These are phyloP conservation scores for Coemansia furcata DNA, from an alignment of 192 early-diverging fungal genomes.

Conservation along the genomic window DNA sequence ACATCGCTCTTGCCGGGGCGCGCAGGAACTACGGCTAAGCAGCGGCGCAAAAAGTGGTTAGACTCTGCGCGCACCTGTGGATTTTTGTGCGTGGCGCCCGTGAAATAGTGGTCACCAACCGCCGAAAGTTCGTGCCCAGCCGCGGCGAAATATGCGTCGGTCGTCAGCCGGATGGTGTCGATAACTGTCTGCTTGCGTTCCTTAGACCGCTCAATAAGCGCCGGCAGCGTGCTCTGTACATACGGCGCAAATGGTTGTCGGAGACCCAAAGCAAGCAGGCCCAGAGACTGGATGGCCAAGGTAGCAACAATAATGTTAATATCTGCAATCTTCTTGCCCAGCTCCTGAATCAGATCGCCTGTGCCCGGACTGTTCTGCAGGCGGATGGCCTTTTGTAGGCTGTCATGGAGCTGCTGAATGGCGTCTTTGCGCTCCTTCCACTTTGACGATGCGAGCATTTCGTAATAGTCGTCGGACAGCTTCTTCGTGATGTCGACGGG, in stretches of 20 bases:
- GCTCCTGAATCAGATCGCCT: conserved; percentile 74
- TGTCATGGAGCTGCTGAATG: conserved; percentile 65
- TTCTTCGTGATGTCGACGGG: conserved; percentile 89
- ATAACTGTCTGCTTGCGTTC: conserved; percentile 91
- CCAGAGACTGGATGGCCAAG: conserved; percentile 78
- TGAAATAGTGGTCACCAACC: conserved; percentile 74
- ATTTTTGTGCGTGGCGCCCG: conserved; percentile 81
- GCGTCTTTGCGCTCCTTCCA: conserved; percentile 98
- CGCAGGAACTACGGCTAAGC: conserved; percentile 68
- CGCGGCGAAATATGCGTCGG: conserved; percentile 80
- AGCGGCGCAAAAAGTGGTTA: conserved; percentile 70
- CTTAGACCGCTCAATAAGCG: conserved; percentile 90
- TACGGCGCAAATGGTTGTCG: conserved; percentile 80
- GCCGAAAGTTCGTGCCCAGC: conserved; percentile 55
- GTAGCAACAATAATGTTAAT: conserved; percentile 85
- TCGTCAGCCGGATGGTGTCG: conserved; percentile 73
- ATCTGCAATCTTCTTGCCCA: conserved; percentile 86
- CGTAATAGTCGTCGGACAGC: conserved; percentile 79
- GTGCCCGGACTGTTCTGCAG: conserved; percentile 53
- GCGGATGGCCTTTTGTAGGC: conserved; percentile 38
- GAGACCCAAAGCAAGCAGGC: conserved; percentile 75
- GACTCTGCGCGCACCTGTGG: conserved; percentile 84
- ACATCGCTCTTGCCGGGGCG: conserved; percentile 76
- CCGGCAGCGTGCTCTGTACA: conserved; percentile 60
- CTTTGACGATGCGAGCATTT: conserved; percentile 64